phyloP scores from a whole-genome alignment of 2,329 filamentous ascomycete species.

The Alternaria consortialis region DNA sequence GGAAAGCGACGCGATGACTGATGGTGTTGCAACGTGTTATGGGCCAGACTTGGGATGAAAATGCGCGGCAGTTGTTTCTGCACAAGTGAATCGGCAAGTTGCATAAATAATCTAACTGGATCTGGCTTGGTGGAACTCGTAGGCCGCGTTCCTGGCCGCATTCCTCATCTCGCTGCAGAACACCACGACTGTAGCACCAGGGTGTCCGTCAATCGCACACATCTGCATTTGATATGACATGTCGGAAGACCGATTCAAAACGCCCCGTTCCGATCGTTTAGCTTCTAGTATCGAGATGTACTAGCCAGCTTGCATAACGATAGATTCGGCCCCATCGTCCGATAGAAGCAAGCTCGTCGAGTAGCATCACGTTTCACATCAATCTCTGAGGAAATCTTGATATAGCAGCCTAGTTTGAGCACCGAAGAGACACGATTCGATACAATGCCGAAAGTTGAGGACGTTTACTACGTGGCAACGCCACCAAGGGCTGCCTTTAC shows the following conservation, averaged over 20 bases:
- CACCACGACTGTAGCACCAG: not conserved
- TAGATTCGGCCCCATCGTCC: too few relatives aligned
- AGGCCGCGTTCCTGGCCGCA: too few relatives aligned
- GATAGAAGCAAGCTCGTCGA: not conserved
- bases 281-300: not conserved
- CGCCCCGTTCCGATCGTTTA: fast-evolving
- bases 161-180: not conserved
- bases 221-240: not conserved
- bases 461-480: not conserved
- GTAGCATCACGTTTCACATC: not conserved
- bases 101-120: constrained; percentile 5
- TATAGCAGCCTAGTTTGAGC: not conserved
- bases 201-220: not conserved
- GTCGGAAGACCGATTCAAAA: not conserved
- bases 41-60: not conserved
- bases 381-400: not conserved
- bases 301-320: not conserved
- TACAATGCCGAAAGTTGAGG: not conserved
- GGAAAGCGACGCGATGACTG: constrained; percentile 10
- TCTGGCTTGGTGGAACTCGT: not conserved
- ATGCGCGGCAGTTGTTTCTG: constrained; percentile 8
- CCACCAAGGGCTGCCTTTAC: constrained; percentile 5
- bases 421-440: not conserved
- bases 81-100: constrained; percentile 11
- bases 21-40: constrained; percentile 1